A percentile compares a stretch with the other conserved stretches of the same genome.
These are phyloP conservation scores for Ophiostoma sp. DNA, from an alignment of 2,329 filamentous ascomycete species.

Conservation along the genomic window DNA sequence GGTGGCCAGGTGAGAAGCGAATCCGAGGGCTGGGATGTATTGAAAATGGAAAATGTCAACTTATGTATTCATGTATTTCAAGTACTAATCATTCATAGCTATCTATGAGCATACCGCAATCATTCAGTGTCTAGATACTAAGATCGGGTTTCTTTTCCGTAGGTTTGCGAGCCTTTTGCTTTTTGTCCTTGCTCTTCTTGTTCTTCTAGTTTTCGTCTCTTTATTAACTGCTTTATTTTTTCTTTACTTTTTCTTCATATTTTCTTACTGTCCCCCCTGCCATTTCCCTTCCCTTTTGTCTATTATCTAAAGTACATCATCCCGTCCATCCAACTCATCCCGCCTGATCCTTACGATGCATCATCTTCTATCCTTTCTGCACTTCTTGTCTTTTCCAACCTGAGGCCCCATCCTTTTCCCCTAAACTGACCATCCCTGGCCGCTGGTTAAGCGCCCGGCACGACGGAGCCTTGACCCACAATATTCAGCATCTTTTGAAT, in stretches of 20 bases:
- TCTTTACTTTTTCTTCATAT: not conserved
- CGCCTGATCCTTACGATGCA: not conserved
- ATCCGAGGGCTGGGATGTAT: too few species aligned
- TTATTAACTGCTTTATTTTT: not conserved
- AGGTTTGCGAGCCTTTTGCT: too few species aligned
- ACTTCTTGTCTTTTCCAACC: not conserved
- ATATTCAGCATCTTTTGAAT: not conserved
- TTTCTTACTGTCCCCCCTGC: not conserved
- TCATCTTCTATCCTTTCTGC: not conserved
- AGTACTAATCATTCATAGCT: too few species aligned
- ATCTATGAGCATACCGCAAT: too few species aligned
- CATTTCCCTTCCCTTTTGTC: not conserved
- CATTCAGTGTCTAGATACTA: too few species aligned
- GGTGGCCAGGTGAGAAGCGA: too few species aligned
- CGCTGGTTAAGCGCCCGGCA: conserved; percentile 25
- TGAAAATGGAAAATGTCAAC: too few species aligned
- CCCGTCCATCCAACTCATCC: too few species aligned
- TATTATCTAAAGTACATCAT: not conserved
- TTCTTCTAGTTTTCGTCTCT: too few species aligned
- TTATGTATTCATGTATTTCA: too few species aligned
- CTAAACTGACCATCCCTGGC: conserved; percentile 18
- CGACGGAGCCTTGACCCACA: conserved; percentile 19
- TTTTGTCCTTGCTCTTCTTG: too few species aligned
- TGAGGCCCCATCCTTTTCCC: not conserved
- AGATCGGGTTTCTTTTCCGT: too few species aligned